Evolutionary conservation across 164 flowering plant species (phyloP).

Genomic region (Vitis rupestris): DNA sequence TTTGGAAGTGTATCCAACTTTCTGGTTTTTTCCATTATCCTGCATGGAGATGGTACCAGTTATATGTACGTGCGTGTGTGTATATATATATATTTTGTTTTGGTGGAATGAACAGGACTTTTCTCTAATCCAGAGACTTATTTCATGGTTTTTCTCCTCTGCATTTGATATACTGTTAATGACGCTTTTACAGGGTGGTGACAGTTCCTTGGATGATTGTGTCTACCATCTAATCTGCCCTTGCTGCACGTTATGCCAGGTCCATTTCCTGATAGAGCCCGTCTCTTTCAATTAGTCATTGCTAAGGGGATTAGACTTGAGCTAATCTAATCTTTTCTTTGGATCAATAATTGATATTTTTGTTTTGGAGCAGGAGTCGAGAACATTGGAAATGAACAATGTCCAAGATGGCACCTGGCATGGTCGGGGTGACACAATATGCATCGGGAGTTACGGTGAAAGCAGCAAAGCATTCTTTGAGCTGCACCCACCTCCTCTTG

Average conservation of each 20-base stretch:
- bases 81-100: no score
- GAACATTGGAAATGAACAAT: constrained; percentile 94
- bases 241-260: constrained; percentile 77
- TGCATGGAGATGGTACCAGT: no score
- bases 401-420: constrained; percentile 91
- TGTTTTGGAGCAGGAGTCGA: constrained; percentile 60
- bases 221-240: constrained; percentile 76
- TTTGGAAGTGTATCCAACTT: no score
- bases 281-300: not conserved
- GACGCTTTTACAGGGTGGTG: constrained; percentile 51
- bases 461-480: constrained; percentile 47
- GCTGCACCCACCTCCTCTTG: constrained; percentile 48
- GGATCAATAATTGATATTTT: constrained; percentile 1
- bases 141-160: no score
- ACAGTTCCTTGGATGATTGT: constrained; percentile 74
- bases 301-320: no score
- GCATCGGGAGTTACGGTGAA: constrained; percentile 58
- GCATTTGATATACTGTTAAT: no score
- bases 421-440: constrained; percentile 91
- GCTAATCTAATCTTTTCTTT: not conserved
- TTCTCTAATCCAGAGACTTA: no score
- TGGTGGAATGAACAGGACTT: no score
- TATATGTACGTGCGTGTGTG: no score
- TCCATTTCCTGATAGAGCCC: not conserved
- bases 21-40: no score